These are phyloP conservation scores for Lasiodiplodia sp. DNA, from an alignment of 2,329 filamentous ascomycete species.

Conservation along the genomic window DNA sequence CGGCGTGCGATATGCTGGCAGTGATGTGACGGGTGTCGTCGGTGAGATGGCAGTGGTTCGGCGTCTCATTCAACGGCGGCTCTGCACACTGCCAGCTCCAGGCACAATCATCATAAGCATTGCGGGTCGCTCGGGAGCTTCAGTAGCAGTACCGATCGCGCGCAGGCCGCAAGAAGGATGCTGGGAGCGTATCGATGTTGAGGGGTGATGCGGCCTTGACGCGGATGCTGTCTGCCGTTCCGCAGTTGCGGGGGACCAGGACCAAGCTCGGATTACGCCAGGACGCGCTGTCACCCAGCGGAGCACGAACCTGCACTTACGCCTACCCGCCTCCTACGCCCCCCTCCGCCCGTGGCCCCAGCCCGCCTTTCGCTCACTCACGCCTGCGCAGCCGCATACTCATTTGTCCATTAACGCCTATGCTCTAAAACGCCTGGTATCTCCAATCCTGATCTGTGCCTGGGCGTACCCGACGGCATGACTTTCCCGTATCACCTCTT, in stretches of 20 bases:
- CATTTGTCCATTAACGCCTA: conserved; percentile 12
- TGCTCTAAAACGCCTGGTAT: conserved; percentile 29
- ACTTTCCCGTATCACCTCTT: conserved; percentile 24
- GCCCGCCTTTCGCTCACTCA: not conserved
- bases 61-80: conserved; percentile 30
- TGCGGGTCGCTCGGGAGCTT: conserved; percentile 14
- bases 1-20: conserved; percentile 28
- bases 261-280: conserved; percentile 25
- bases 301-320: not conserved
- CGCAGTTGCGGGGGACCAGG: conserved; percentile 27
- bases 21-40: conserved; percentile 24
- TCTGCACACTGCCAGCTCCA: conserved; percentile 30
- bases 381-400: not conserved
- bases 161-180: conserved; percentile 23
- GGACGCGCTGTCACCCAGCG: not conserved
- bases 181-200: conserved; percentile 20
- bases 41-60: conserved; percentile 27
- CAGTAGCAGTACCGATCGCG: conserved; percentile 10
- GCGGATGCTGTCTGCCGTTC: conserved; percentile 21
- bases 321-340: not conserved
- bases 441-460: conserved; percentile 25
- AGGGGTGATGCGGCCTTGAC: conserved; percentile 25
- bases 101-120: conserved; percentile 30
- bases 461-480: conserved; percentile 26
- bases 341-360: not conserved